Evolutionary conservation across 225 moss, liverwort and hornwort species (phyloP).

Genomic region (Polytrichum formosum): DNA sequence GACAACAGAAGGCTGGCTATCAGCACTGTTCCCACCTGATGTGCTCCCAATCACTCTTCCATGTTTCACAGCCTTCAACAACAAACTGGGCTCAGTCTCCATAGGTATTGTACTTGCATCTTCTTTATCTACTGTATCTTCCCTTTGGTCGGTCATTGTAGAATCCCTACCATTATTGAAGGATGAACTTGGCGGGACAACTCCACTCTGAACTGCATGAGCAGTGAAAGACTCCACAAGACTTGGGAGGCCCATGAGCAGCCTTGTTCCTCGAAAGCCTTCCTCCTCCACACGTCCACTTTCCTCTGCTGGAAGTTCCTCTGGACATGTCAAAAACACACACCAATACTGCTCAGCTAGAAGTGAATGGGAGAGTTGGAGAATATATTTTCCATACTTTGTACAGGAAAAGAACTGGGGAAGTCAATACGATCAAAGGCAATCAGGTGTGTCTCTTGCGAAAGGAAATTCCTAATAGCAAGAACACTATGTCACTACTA

Average conservation of each 20-base stretch:
- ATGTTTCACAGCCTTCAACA: conserved; percentile 13
- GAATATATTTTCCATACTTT: too few species aligned
- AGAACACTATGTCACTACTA: too few species aligned
- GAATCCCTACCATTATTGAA: conserved; percentile 43
- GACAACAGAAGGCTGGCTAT: conserved; percentile 30
- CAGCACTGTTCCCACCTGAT: conserved; percentile 35
- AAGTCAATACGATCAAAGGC: too few species aligned
- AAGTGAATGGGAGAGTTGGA: too few species aligned
- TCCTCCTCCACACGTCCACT: conserved; percentile 81
- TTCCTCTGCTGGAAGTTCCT: conserved; percentile 73
- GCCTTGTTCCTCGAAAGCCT: conserved; percentile 92
- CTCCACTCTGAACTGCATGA: conserved; percentile 54
- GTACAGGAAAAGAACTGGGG: too few species aligned
- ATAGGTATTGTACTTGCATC: conserved; percentile 20
- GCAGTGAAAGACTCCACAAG: conserved; percentile 70
- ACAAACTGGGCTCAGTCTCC: conserved; percentile 23
- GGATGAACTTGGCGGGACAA: conserved; percentile 29
- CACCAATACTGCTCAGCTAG: too few species aligned
- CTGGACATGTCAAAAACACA: conserved; percentile 36
- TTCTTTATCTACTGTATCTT: conserved; percentile 10
- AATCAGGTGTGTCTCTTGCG: too few species aligned
- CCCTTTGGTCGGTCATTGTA: conserved; percentile 4
- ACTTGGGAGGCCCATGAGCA: conserved; percentile 84
- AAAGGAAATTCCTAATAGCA: too few species aligned
- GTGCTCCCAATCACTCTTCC: conserved; percentile 22